Evolutionary conservation across 768 basidiomycete species (phyloP).

Genomic region (Pisolithus marmoratus): DNA sequence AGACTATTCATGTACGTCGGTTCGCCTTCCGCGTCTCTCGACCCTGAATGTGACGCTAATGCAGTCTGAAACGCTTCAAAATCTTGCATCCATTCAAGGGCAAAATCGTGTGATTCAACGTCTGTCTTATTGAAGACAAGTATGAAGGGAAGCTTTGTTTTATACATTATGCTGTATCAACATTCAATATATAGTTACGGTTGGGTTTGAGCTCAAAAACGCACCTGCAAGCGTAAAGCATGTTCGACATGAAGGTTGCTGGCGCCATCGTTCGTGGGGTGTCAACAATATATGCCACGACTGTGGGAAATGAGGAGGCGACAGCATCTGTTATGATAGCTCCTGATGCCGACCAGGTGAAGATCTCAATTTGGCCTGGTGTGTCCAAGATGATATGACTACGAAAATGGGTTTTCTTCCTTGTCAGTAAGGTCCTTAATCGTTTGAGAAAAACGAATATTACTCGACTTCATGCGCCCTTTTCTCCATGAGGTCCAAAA

Average conservation of each 20-base stretch:
- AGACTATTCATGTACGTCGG: constrained; percentile 97
- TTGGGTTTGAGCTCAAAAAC: constrained; percentile 2
- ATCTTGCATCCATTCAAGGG: constrained; percentile 96
- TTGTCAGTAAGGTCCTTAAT: not conserved
- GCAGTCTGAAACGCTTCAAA: constrained; percentile 94
- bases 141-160: constrained; percentile 95
- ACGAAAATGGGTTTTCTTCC: not conserved
- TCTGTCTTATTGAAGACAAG: constrained; percentile 99
- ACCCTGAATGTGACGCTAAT: constrained; percentile 62
- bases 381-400: constrained; percentile 96
- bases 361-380: constrained; percentile 99
- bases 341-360: constrained; percentile 99
- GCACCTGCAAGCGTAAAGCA: constrained; percentile 97
- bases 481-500: constrained; percentile 86
- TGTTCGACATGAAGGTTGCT: constrained; percentile 99
- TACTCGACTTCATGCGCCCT: constrained; percentile 84
- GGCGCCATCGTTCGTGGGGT: constrained; percentile 92
- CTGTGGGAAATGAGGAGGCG: constrained; percentile 87
- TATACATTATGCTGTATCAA: constrained; percentile 79
- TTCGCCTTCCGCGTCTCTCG: constrained; percentile 77
- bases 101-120: constrained; percentile 84
- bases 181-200: not conserved
- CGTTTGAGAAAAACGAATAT: constrained; percentile 21
- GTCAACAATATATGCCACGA: constrained; percentile 96
- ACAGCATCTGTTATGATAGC: constrained; percentile 98